Conservation (phyloP, 805 yeast genomes). For the Komagataella populi region DNA sequence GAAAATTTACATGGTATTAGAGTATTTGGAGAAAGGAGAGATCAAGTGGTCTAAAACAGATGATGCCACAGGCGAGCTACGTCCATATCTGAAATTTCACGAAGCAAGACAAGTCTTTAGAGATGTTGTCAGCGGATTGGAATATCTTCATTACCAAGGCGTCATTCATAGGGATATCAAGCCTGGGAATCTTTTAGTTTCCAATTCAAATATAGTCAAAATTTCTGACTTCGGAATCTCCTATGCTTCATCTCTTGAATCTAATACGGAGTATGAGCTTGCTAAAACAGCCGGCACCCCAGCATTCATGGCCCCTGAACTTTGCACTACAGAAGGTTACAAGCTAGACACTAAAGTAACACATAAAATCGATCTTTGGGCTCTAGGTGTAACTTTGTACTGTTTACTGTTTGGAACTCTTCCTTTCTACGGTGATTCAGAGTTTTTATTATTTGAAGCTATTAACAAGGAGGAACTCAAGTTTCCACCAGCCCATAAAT, state of each 20-base stretch:
- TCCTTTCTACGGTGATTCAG: slow-evolving; percentile 82
- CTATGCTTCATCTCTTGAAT: slow-evolving; percentile 41
- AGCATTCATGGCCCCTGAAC: slow-evolving; percentile 91
- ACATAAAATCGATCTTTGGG: slow-evolving; percentile 93
- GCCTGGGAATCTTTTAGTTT: slow-evolving; percentile 79
- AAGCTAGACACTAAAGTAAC: slow-evolving; percentile 34
- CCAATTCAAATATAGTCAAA: slow-evolving; percentile 62
- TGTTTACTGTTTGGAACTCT: slow-evolving; percentile 79
- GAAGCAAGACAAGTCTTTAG: slow-evolving; percentile 63
- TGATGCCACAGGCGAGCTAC: slow-evolving; percentile 15
- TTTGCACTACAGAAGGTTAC: slow-evolving; percentile 49
- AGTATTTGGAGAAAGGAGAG: slow-evolving; percentile 85
- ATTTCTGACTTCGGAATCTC: slow-evolving; percentile 97
- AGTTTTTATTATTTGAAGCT: slow-evolving; percentile 72
- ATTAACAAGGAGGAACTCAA: slow-evolving; percentile 50
- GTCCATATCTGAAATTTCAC: slow-evolving; percentile 55
- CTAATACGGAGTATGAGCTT: slow-evolving; percentile 58
- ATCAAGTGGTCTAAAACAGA: slow-evolving; percentile 57
- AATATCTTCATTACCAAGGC: slow-evolving; percentile 81
- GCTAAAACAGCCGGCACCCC: slow-evolving; percentile 98
- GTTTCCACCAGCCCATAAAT: slow-evolving; percentile 31
- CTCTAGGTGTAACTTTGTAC: slow-evolving; percentile 82
- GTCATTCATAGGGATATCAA: slow-evolving; percentile 92
- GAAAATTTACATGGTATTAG: slow-evolving; percentile 82
- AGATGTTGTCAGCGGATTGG: slow-evolving; percentile 79